Base-by-base conservation (phyloP, 805 yeast genomes). In the Candida boidinii region DNA sequence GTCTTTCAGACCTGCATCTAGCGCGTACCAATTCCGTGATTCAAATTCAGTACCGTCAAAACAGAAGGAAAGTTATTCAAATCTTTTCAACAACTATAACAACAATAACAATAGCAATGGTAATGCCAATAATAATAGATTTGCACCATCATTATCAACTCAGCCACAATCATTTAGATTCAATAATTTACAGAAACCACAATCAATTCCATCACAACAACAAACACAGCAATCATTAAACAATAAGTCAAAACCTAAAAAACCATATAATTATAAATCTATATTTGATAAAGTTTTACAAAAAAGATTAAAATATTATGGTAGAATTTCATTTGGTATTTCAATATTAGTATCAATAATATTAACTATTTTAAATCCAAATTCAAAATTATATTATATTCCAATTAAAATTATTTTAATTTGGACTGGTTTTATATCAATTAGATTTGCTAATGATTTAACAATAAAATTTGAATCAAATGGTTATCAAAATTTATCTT, bases 231-330 rank as follows among this genome's bases (percentile, higher is more conserved):
- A n/a, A 5, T 30, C 10, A 7, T 29, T 6, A 37, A 26, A 25
- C 28, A 31, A 21, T 12, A n/a, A 22, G 13, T 18, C 31, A 16
- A 14, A 11, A 12, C 22, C 29, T 18, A 46, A 41, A 31, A 45
- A 45, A 31, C 40, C 37, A 18, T 43, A 40, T 34, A 43, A 41
- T 12, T 53, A 53, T 32, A 24, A 49, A 15, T 37, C 43, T 17
- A 37, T 45, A 4, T 46, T 49, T 19, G 39, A 46, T 9, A 49
- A 44, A 28, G 51, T 51, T 7, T 39, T 41, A 25, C 29, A 35
- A 23, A 42, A 46, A 23, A 42, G 64, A 36, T 33, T 58, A 37
- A 41, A 37, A 27, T 58, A 44, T 37, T 55, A 46, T 36, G 42
- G 46, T 16, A 41, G 58, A 26, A 20, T 57, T 11, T 43, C 57